Conservation (phyloP, 2,329 filamentous ascomycete genomes). For the Microsporum ferrugineum region DNA sequence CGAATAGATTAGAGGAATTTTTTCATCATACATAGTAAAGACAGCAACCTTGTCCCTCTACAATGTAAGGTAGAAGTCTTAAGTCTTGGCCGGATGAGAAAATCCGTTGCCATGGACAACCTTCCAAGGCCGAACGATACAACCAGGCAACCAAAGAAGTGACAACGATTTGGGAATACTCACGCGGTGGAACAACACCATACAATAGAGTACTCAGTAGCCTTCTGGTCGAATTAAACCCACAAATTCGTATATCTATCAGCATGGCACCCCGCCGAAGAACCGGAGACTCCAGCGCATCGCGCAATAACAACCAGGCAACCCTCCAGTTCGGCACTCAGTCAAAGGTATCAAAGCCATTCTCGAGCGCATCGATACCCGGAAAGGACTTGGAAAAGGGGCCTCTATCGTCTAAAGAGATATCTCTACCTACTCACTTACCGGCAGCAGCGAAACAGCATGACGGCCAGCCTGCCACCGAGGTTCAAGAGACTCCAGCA, state of each 20-base stretch:
- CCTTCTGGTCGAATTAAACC: neutral
- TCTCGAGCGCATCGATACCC: constrained; percentile 9
- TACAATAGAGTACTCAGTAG: neutral
- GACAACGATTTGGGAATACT: no score
- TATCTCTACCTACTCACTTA: neutral
- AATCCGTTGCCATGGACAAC: constrained; percentile 12
- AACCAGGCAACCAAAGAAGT: neutral
- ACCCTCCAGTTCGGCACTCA: constrained; percentile 53
- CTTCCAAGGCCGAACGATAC: neutral
- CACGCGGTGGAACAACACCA: no score
- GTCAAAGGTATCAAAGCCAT: constrained; percentile 49
- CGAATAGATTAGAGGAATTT: no score
- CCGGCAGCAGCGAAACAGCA: constrained; percentile 8
- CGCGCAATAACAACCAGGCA: constrained; percentile 38
- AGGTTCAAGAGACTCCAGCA: constrained; percentile 11
- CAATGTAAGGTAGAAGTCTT: neutral
- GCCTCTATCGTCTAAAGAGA: constrained; percentile 5
- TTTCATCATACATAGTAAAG: no score
- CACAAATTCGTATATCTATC: neutral
- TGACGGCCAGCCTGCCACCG: neutral
- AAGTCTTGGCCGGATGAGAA: neutral
- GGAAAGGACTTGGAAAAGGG: neutral
- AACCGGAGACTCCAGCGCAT: constrained; percentile 26
- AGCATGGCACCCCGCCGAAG: constrained; percentile 34
- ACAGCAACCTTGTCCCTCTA: no score